A percentile compares a stretch with the other conserved stretches of the same genome.
phyloP scores from a whole-genome alignment of 208 protist genomes.

The Leishmania gerbilli region DNA sequence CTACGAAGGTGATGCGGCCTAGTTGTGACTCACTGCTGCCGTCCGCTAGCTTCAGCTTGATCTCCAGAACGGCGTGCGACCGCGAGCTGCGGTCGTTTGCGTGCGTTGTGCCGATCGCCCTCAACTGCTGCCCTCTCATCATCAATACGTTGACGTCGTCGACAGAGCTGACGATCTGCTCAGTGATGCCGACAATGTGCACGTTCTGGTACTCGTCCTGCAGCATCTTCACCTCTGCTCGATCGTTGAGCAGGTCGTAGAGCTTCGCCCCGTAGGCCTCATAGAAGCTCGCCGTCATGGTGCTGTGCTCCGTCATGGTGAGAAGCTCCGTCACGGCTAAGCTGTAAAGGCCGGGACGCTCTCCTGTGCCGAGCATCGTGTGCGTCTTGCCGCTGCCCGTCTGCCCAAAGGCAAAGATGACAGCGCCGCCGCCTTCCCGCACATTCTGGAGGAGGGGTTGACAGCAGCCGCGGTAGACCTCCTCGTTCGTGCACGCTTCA shows the following conservation, averaged over 20 bases:
- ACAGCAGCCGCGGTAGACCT: constrained; percentile 72
- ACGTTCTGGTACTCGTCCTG: constrained; percentile 93
- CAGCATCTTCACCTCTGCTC: constrained; percentile 82
- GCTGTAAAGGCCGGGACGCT: constrained; percentile 86
- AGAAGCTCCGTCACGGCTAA: constrained; percentile 94
- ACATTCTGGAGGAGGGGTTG: constrained; percentile 68
- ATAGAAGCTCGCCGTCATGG: constrained; percentile 88
- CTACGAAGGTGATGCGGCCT: constrained; percentile 97
- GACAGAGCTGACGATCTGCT: constrained; percentile 64
- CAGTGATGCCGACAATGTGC: constrained; percentile 91
- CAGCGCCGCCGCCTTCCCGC: constrained; percentile 59
- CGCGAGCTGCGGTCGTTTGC: constrained; percentile 86
- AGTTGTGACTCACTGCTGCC: constrained; percentile 26
- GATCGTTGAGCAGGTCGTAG: constrained; percentile 93
- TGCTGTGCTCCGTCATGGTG: constrained; percentile 38
- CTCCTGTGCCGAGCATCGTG: constrained; percentile 85
- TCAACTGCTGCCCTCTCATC: constrained; percentile 66
- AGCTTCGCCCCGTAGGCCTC: constrained; percentile 95
- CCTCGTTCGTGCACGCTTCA: constrained; percentile 56
- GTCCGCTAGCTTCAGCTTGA: constrained; percentile 51
- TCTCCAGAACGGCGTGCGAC: constrained; percentile 86
- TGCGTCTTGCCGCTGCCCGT: constrained; percentile 95
- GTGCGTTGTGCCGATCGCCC: constrained; percentile 83
- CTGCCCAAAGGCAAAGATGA: constrained; percentile 96
- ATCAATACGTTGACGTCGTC: constrained; percentile 84